Evolutionary conservation across 148 eudicot genomes (phyloP).

Genomic region (Gaultheria prostrata): DNA sequence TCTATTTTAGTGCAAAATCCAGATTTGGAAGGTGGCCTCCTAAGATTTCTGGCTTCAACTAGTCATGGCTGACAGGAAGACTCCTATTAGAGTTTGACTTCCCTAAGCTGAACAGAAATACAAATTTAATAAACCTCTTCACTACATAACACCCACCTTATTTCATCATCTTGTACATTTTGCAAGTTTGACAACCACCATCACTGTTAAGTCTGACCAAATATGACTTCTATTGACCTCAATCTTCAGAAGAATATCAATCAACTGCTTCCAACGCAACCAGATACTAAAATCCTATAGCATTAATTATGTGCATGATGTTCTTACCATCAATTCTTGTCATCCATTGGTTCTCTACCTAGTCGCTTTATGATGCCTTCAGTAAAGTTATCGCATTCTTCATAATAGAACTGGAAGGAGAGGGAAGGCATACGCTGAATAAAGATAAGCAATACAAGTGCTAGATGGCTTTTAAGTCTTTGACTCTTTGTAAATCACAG

Average conservation of each 20-base stretch:
- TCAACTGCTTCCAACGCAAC: neutral
- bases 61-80: neutral
- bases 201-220: neutral
- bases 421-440: neutral
- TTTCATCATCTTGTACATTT: neutral
- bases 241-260: neutral
- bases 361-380: neutral
- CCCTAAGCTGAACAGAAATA: neutral
- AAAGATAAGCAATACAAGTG: neutral
- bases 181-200: neutral
- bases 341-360: neutral
- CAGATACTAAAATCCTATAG: neutral
- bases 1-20: neutral
- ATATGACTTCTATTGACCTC: neutral
- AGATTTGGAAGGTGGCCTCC: slow-evolving; percentile 1
- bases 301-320: neutral
- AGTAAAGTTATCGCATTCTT: neutral
- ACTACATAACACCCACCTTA: neutral
- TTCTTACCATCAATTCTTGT: neutral
- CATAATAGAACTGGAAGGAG: neutral
- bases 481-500: neutral
- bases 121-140: neutral
- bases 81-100: neutral
- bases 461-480: neutral
- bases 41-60: neutral